Evolutionary conservation across 768 basidiomycete species (phyloP), one percentile per base, ranked within the genome.

Genomic region (Mycena venus): DNA sequence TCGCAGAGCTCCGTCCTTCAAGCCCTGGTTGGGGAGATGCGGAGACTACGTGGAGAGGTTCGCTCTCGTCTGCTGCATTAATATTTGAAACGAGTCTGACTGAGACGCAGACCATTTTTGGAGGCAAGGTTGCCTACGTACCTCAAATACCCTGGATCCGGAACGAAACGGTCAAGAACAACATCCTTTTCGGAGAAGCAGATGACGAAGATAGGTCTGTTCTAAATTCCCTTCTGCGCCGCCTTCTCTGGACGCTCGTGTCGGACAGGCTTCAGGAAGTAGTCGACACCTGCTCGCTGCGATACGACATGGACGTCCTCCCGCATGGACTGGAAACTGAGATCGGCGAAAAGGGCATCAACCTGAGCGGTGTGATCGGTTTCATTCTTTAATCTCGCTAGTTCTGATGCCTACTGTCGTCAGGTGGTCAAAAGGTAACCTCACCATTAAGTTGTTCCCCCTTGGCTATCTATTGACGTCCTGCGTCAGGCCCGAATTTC

Each of bases 301-400:
- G 89, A 66, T 90, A 90, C 32, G 95, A 96, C 80, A 84, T 96
- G 9, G 88, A 90, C 51, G 88, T 93, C 75, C 84, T 95, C 19
- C 91, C 93, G 3, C 81, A 93, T 58, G 93, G 92, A 12, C 91
- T 93, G 80, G 74, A 84, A 53, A 93, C 92, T 1, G 90, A 92
- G 80, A 92, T 94, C 58, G 93, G 93, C 25, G 94, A 96, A 83
- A 93, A 93, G 79, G 95, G 94, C 1, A 91, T 93, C 74, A 92
- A 90, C 81, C 81, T 92, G 53, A 91, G 90, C 76, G 91, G 91
- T 87, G 78, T 73, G 82, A 79, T 9, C 32, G 10, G 36, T 62
- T 47, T 14, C 31, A 4, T 47, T 34, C 14, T 23, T 71, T 44
- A 25, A 44, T 6, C 14, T 40, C 73, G 42, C 25, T 49, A 80